Evolutionary conservation across 2,329 filamentous ascomycete genomes (phyloP), one percentile per base, ranked within the genome.

Genomic region (Calonectria hongkongensis): DNA sequence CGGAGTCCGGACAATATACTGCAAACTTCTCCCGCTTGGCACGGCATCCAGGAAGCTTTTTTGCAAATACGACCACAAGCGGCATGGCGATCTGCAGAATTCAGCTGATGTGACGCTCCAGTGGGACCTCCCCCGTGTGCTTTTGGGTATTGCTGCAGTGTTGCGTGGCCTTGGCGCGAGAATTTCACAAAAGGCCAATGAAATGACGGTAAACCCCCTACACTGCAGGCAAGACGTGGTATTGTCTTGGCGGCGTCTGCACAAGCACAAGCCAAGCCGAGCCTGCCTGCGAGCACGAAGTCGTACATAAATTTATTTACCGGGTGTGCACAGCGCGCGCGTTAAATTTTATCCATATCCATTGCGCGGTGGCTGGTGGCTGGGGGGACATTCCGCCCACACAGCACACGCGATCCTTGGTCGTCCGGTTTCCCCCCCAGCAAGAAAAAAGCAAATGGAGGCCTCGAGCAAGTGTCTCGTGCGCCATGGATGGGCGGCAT

Each of bases 31-130:
- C 33, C 51, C 51, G 36, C 54, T 7, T 8, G 30, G 13, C 4
- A 36, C 54, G 33, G 54, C 33, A 58, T 36, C 54, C 8, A 56
- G 30, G 10, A 21, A 39, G 33, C 54, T 25, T 18, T 41, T 18
- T 18, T 18, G n/a, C 21, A 10, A 60, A 60, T 60, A 60, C 54
- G 54, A 60, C 54, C 33, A 41, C 30, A 41, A 13, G 25, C 33
- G 54, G 50, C 50, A 9, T 28, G 54, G 9, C 33, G 18, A 41
- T 25, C 39, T 60, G 54, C 54, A 60, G 15, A 36, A 60, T 60
- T 60, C 54, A 60, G 54, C 39, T 60, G 54, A 43, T 60, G 54
- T 27, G 33, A 60, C 54, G 33, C 16, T 27, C n/a, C 36, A 41
- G 54, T 33, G 51, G 28, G 36, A 21, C 51, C 28, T n/a, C 27